A percentile compares a stretch with the other conserved stretches of the same genome.
Evolutionary conservation across 129 eudicot species (phyloP).

Genomic region (Saussurea involucrata): DNA sequence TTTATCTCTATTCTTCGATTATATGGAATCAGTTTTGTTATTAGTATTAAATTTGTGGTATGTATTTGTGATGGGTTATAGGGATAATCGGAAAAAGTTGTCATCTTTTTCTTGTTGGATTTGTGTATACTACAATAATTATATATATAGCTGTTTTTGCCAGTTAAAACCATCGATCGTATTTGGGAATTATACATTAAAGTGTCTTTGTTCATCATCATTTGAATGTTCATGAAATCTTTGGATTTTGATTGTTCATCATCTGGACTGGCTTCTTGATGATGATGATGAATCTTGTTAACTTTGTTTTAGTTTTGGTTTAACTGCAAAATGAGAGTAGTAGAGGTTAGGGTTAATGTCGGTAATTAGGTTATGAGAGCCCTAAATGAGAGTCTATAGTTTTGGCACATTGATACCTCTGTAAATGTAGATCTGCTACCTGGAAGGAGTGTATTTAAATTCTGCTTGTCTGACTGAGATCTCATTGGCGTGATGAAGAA

Average conservation of each 20-base stretch:
- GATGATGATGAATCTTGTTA: neutral
- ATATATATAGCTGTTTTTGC: too few relatives aligned
- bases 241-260: neutral
- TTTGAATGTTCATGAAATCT: neutral
- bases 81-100: slow-evolving; percentile 15
- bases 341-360: neutral
- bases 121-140: too few relatives aligned
- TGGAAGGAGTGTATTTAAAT: too few relatives aligned
- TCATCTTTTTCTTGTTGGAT: too few relatives aligned
- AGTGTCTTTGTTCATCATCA: too few relatives aligned
- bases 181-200: too few relatives aligned
- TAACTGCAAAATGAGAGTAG: neutral
- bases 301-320: neutral
- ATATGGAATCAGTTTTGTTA: slow-evolving; percentile 21
- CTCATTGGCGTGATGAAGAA: too few relatives aligned
- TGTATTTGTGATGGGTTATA: slow-evolving; percentile 45
- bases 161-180: too few relatives aligned
- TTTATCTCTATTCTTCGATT: slow-evolving; percentile 9
- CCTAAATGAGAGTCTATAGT: neutral
- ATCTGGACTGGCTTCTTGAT: too few relatives aligned
- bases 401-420: neutral
- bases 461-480: too few relatives aligned
- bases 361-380: neutral
- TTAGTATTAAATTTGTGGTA: slow-evolving; percentile 37
- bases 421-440: too few relatives aligned